Conservation (phyloP, 2,329 filamentous ascomycete genomes). For the Talaromyces sp. region DNA sequence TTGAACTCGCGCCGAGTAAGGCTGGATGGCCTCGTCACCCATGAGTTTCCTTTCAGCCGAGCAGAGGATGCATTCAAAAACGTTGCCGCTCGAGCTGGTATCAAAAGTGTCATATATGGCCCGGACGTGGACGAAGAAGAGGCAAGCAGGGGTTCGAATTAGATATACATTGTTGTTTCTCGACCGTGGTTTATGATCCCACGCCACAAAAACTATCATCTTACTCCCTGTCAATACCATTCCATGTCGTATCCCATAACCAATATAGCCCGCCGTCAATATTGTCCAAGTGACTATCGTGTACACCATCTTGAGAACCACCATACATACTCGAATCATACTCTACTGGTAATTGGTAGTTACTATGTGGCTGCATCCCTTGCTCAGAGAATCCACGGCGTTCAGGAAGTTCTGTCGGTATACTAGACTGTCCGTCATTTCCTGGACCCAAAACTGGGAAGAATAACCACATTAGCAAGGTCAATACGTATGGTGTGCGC, state of each 20-base stretch:
- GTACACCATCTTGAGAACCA: too few species aligned
- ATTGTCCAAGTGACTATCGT: background rate
- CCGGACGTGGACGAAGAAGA: background rate
- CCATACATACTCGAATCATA: too few species aligned
- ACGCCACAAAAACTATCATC: too few species aligned
- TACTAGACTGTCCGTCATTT: background rate
- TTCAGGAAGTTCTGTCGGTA: too few species aligned
- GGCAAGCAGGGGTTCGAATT: background rate
- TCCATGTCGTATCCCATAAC: constrained; percentile 28
- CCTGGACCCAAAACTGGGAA: background rate
- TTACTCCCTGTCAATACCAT: constrained; percentile 8
- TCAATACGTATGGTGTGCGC: background rate
- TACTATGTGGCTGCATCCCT: too few species aligned
- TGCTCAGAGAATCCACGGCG: too few species aligned
- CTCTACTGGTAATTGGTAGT: too few species aligned
- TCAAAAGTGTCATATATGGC: background rate
- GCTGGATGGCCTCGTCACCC: background rate
- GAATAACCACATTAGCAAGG: background rate
- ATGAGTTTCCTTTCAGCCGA: background rate
- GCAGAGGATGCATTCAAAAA: background rate
- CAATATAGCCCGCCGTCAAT: constrained; percentile 24
- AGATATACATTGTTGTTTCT: too few species aligned
- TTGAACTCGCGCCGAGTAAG: background rate
- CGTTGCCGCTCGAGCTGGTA: background rate
- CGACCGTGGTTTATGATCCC: too few species aligned